These are phyloP conservation scores for Euphrasia arctica DNA, from an alignment of 305 asterid species.

Conservation along the genomic window DNA sequence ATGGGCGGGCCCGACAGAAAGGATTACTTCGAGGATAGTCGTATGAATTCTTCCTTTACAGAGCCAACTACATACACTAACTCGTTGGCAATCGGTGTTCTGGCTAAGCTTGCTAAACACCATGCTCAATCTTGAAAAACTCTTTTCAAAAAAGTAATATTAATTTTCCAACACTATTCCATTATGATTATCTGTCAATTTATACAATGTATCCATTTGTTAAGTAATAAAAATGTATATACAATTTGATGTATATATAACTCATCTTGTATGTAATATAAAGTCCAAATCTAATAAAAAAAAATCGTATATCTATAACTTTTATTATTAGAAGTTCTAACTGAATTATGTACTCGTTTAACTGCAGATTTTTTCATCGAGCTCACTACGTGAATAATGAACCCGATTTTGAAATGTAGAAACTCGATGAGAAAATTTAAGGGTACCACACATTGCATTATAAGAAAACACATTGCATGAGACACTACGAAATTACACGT, in stretches of 20 bases:
- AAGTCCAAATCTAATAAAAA: neutral
- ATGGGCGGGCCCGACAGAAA: constrained; percentile 75
- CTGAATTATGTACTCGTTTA: too few species aligned
- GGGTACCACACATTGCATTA: constrained; percentile 30
- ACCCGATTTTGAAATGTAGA: too few species aligned
- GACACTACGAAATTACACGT: constrained; percentile 31
- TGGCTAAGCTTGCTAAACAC: constrained; percentile 61
- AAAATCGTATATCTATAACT: too few species aligned
- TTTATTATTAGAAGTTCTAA: too few species aligned
- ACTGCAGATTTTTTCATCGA: neutral
- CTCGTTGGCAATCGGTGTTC: constrained; percentile 65
- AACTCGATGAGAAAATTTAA: neutral
- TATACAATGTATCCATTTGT: neutral
- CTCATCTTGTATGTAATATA: neutral
- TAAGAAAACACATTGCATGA: constrained; percentile 28
- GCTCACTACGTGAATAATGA: neutral
- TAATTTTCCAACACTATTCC: neutral
- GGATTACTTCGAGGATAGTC: constrained; percentile 54
- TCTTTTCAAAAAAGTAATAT: neutral
- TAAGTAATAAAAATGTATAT: neutral
- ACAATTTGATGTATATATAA: neutral
- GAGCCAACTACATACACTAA: constrained; percentile 80
- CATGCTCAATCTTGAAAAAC: constrained; percentile 33
- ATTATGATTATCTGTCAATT: neutral
- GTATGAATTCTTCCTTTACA: constrained; percentile 53